phyloP scores from a whole-genome alignment of 2,329 filamentous ascomycete species.

The Periconia digitata region DNA sequence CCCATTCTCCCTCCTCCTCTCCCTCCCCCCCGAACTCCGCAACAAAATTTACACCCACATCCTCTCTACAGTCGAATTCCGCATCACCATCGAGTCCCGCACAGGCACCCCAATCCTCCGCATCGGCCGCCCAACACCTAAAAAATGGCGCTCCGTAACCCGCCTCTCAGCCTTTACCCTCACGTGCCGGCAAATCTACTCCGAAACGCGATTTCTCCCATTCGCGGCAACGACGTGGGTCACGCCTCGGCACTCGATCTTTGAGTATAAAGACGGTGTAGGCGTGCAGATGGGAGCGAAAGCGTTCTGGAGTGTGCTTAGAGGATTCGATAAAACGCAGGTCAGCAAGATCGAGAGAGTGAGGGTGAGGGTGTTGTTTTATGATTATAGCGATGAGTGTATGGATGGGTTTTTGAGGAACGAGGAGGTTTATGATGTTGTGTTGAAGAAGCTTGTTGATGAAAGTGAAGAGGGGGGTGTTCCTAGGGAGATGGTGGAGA shows the following conservation, averaged over 20 bases:
- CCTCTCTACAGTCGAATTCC: background rate
- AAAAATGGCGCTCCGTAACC: background rate
- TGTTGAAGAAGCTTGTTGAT: background rate
- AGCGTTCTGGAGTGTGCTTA: background rate
- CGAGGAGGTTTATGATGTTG: background rate
- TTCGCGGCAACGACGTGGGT: background rate
- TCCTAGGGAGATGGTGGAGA: background rate
- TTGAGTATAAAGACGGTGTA: background rate
- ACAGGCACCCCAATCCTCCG: background rate
- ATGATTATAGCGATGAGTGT: background rate
- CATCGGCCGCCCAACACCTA: background rate
- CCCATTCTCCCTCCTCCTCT: slow-evolving; percentile 1
- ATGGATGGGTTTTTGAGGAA: background rate
- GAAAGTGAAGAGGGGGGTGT: background rate
- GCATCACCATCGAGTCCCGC: background rate
- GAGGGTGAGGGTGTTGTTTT: background rate
- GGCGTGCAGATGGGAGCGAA: background rate
- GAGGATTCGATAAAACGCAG: background rate
- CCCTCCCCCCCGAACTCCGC: slow-evolving; percentile 10
- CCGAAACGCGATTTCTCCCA: background rate
- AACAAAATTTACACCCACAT: slow-evolving; percentile 8
- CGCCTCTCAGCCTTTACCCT: background rate
- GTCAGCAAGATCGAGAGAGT: background rate
- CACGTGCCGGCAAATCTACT: background rate
- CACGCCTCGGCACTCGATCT: background rate